Evolutionary conservation across 805 yeast genomes (phyloP).

Genomic region (Isabelozyma heimii): DNA sequence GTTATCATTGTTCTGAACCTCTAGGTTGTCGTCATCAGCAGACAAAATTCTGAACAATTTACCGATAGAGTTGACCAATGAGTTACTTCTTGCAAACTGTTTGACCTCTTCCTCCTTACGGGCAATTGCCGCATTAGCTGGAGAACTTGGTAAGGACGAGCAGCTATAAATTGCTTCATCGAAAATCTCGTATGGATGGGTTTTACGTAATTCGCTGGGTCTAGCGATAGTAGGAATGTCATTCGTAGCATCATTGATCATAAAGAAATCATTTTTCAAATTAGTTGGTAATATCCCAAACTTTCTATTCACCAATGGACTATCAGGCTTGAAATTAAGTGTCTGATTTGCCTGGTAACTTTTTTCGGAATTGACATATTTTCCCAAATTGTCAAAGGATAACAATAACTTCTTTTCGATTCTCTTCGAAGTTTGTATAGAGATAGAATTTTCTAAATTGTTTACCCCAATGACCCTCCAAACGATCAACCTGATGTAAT

Average conservation of each 20-base stretch:
- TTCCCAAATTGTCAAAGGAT: slow-evolving; percentile 21
- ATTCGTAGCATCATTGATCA: slow-evolving; percentile 7
- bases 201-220: slow-evolving; percentile 41
- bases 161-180: slow-evolving; percentile 61
- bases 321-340: slow-evolving; percentile 31
- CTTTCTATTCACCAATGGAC: slow-evolving; percentile 47
- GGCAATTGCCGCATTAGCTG: background rate
- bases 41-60: slow-evolving; percentile 36
- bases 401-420: slow-evolving; percentile 28
- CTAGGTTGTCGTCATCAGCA: slow-evolving; percentile 22
- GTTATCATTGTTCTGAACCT: background rate
- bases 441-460: slow-evolving; percentile 32
- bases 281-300: slow-evolving; percentile 41
- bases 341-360: slow-evolving; percentile 13
- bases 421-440: slow-evolving; percentile 25
- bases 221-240: slow-evolving; percentile 11
- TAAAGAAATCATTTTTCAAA: slow-evolving; percentile 18
- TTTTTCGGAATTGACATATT: slow-evolving; percentile 25
- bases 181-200: slow-evolving; percentile 61
- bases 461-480: slow-evolving; percentile 59
- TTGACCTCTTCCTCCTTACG: background rate
- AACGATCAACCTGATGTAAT: slow-evolving; percentile 61
- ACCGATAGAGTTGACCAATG: slow-evolving; percentile 32
- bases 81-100: slow-evolving; percentile 11
- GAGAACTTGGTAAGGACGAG: slow-evolving; percentile 16